phyloP scores from a whole-genome alignment of 441 rosid species.

The Jatropha multifida region DNA sequence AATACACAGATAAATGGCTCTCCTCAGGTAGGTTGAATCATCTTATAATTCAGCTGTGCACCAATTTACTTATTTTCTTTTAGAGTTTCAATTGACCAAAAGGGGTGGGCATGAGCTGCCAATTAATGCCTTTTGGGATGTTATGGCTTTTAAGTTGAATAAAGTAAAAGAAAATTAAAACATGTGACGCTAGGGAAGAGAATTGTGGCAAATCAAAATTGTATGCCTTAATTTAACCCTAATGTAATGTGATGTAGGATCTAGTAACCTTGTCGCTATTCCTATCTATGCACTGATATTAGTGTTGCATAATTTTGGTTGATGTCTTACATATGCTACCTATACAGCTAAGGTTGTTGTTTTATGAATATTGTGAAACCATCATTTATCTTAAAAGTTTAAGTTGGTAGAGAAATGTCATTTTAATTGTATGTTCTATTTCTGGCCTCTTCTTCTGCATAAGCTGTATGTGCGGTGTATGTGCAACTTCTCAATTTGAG shows the following conservation, averaged over 20 bases:
- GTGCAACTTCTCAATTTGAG: neutral
- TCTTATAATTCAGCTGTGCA: neutral
- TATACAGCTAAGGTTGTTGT: too few relatives aligned
- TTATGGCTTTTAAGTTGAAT: neutral
- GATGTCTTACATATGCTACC: too few relatives aligned
- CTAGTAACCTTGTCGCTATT: neutral
- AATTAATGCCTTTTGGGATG: slow-evolving; percentile 9
- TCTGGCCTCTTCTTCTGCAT: neutral
- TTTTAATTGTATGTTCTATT: neutral
- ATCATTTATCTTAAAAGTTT: neutral
- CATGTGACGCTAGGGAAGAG: neutral
- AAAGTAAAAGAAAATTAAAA: neutral
- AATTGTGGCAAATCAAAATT: neutral
- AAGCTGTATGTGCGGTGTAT: neutral
- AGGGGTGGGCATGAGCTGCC: slow-evolving; percentile 1
- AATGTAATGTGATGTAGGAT: slow-evolving; percentile 1
- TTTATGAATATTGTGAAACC: neutral
- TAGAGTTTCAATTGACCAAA: neutral
- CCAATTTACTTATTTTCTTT: slow-evolving; percentile 14
- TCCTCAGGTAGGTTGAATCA: slow-evolving; percentile 60
- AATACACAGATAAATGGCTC: slow-evolving; percentile 78
- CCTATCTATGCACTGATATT: too few relatives aligned
- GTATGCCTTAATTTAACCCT: neutral
- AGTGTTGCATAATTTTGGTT: too few relatives aligned
- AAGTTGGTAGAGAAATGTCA: neutral